These are phyloP conservation scores for Tulasnella sp. DNA, from an alignment of 768 basidiomycete species.

Conservation along the genomic window DNA sequence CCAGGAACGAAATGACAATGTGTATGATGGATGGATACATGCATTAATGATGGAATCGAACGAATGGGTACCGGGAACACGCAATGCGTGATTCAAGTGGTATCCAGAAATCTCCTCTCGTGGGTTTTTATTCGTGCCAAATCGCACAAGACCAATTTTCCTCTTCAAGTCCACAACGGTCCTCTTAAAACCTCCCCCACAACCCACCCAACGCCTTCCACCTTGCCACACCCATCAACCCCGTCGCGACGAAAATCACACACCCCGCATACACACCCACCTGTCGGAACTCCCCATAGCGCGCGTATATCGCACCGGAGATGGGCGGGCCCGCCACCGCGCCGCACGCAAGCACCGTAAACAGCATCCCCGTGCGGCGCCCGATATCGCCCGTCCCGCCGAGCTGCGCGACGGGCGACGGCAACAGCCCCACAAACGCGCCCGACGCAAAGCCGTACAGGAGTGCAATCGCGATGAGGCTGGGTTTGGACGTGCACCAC, in stretches of 20 bases:
- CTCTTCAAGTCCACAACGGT: no score
- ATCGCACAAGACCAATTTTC: no score
- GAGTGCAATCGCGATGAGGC: slow-evolving; percentile 42
- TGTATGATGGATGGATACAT: no score
- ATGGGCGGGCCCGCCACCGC: slow-evolving; percentile 18
- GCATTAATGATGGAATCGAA: no score
- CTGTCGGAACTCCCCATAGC: not conserved
- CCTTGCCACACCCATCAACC: slow-evolving; percentile 7
- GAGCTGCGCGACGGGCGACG: slow-evolving; percentile 14
- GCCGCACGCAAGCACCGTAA: slow-evolving; percentile 14
- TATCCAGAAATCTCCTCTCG: no score
- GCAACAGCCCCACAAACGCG: slow-evolving; percentile 29
- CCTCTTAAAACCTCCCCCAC: slow-evolving; percentile 7
- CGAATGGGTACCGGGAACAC: no score
- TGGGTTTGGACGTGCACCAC: slow-evolving; percentile 34
- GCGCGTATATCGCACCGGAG: slow-evolving; percentile 15
- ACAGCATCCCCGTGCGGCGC: slow-evolving; percentile 17
- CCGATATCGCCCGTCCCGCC: slow-evolving; percentile 16
- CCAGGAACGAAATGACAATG: no score
- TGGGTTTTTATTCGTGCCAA: no score
- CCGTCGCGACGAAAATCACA: not conserved
- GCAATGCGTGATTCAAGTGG: no score
- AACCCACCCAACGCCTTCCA: slow-evolving; percentile 3
- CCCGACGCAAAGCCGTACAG: slow-evolving; percentile 62
- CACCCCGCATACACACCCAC: slow-evolving; percentile 16